These are phyloP conservation scores for Rhynchospora breviuscula DNA, from an alignment of 176 grass and related monocot species.

Conservation along the genomic window DNA sequence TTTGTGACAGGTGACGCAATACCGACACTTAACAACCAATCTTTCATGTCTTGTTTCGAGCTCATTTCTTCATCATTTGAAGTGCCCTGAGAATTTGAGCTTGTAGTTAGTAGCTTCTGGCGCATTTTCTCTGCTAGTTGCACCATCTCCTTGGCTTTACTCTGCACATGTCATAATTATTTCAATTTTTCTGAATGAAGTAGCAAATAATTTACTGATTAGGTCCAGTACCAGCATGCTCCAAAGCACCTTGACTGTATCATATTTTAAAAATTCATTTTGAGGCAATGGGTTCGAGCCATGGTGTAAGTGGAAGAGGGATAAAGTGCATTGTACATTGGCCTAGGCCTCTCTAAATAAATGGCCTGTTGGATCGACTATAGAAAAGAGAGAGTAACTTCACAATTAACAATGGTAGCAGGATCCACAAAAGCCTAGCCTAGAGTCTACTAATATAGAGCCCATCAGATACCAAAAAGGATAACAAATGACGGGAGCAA, in stretches of 20 bases:
- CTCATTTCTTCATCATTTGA: slow-evolving; percentile 84
- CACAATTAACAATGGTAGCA: neutral
- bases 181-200: slow-evolving; percentile 13
- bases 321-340: too few relatives aligned
- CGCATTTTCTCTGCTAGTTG: slow-evolving; percentile 94
- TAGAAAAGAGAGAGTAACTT: neutral
- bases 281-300: too few relatives aligned
- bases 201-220: neutral
- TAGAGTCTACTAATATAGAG: neutral
- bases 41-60: slow-evolving; percentile 99
- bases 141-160: slow-evolving; percentile 99
- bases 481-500: neutral
- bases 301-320: too few relatives aligned
- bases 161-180: slow-evolving; percentile 26
- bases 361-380: too few relatives aligned
- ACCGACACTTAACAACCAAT: slow-evolving; percentile 89
- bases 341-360: too few relatives aligned
- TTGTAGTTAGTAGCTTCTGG: slow-evolving; percentile 62
- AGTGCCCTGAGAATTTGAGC: slow-evolving; percentile 46
- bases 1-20: slow-evolving; percentile 91
- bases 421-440: neutral
- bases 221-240: neutral
- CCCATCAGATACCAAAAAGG: neutral
- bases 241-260: neutral
- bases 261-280: too few relatives aligned